phyloP scores from a whole-genome alignment of 495 filamentous ascomycete species.

The Monascus purpureus region DNA sequence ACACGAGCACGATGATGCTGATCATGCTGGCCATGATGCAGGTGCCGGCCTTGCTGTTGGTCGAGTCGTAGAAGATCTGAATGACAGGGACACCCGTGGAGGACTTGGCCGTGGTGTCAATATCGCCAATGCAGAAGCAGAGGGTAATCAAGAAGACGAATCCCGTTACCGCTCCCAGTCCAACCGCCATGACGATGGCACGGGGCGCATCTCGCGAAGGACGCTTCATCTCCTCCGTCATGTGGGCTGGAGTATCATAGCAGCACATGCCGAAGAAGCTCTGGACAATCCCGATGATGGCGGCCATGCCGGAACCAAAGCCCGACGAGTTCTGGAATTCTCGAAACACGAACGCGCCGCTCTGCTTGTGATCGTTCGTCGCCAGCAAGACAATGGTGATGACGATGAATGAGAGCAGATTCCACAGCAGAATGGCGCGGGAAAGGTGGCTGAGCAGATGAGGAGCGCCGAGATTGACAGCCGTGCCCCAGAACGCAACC shows the following conservation, averaged over 20 bases:
- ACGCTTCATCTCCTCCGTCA: slow-evolving; percentile 38
- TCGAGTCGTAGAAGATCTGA: slow-evolving; percentile 35
- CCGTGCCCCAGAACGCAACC: slow-evolving; percentile 25
- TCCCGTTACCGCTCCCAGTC: slow-evolving; percentile 35
- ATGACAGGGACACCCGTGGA: slow-evolving; percentile 35
- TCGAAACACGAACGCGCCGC: slow-evolving; percentile 39
- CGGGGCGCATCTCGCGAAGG: slow-evolving; percentile 36
- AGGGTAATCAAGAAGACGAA: slow-evolving; percentile 32
- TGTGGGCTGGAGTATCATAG: slow-evolving; percentile 31
- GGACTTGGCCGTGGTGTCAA: slow-evolving; percentile 20
- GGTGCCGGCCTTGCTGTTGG: slow-evolving; percentile 24
- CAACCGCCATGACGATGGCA: slow-evolving; percentile 41
- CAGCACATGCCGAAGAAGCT: slow-evolving; percentile 45
- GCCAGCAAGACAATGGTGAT: slow-evolving; percentile 38
- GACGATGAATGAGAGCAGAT: slow-evolving; percentile 38
- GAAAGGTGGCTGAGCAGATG: slow-evolving; percentile 39
- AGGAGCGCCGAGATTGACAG: slow-evolving; percentile 36
- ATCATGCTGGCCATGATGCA: slow-evolving; percentile 27
- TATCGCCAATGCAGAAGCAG: slow-evolving; percentile 38
- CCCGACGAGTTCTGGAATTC: slow-evolving; percentile 45
- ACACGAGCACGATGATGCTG: slow-evolving; percentile 25
- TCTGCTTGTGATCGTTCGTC: slow-evolving; percentile 40
- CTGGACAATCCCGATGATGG: slow-evolving; percentile 42
- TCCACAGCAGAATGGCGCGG: slow-evolving; percentile 38
- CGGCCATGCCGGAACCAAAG: slow-evolving; percentile 34